A percentile compares a stretch with the other conserved stretches of the same genome.
phyloP scores from a whole-genome alignment of 768 basidiomycete genomes.

The Tulasnella sp. region DNA sequence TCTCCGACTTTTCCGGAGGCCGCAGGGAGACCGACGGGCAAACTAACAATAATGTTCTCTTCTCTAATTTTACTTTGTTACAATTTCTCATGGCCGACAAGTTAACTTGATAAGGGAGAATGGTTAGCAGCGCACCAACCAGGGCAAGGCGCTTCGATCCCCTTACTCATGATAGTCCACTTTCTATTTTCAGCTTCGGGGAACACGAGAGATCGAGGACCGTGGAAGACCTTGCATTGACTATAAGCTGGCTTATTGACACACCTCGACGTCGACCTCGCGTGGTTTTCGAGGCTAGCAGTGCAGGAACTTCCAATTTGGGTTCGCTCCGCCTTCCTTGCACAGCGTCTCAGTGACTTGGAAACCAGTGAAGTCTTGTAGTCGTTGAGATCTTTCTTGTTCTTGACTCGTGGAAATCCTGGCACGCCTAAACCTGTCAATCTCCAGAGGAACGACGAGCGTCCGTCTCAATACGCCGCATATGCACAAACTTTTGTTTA shows the following conservation, averaged over 20 bases:
- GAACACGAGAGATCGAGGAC: constrained; percentile 88
- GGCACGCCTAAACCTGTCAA: background rate
- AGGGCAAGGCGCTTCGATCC: background rate
- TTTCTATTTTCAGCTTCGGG: constrained; percentile 95
- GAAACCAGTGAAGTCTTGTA: constrained; percentile 87
- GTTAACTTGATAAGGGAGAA: constrained; percentile 16
- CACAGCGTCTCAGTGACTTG: constrained; percentile 92
- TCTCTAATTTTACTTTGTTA: constrained; percentile 4
- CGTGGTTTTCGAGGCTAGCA: constrained; percentile 71
- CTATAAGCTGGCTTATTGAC: background rate
- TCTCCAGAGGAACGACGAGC: constrained; percentile 6
- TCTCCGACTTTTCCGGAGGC: background rate
- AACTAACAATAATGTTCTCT: background rate
- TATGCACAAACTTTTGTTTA: too few species aligned
- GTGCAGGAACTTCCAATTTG: constrained; percentile 93
- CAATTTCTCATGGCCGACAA: constrained; percentile 37
- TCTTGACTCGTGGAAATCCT: constrained; percentile 99
- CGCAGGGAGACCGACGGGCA: background rate
- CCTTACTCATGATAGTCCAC: constrained; percentile 94
- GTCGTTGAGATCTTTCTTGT: constrained; percentile 82
- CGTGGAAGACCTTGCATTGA: constrained; percentile 85
- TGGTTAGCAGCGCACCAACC: background rate
- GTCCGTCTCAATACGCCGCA: background rate
- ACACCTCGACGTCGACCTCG: constrained; percentile 1
- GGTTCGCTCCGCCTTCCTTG: constrained; percentile 75